Percentiles rank a stretch among this genome's conserved stretches.
Evolutionary conservation across 2,329 filamentous ascomycete species (phyloP).

Genomic region (Pseudogymnoascus sp.): DNA sequence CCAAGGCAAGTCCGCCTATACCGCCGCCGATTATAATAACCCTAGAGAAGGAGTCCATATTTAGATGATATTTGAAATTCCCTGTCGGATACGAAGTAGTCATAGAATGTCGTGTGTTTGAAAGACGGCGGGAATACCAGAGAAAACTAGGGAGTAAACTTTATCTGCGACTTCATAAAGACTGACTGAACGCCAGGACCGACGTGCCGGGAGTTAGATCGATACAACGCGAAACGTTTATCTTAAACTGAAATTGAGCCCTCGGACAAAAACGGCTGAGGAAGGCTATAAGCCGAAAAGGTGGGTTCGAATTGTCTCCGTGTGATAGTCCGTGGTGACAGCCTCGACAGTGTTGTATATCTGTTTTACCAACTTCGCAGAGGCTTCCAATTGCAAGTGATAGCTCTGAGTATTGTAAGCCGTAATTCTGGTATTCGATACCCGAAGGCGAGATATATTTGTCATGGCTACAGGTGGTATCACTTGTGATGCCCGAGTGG

Average conservation of each 20-base stretch:
- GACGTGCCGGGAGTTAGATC: background rate
- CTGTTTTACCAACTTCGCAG: background rate
- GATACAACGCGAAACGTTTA: background rate
- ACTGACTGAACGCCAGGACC: background rate
- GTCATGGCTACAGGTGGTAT: background rate
- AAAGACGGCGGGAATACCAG: background rate
- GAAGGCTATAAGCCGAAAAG: background rate
- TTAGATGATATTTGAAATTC: background rate
- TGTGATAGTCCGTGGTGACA: background rate
- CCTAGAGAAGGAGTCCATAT: background rate
- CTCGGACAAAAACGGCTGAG: background rate
- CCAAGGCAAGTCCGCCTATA: slow-evolving; percentile 30
- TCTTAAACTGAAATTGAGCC: background rate
- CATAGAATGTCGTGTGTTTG: background rate
- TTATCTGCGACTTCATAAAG: background rate
- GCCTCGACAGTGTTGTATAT: background rate
- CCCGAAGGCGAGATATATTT: background rate
- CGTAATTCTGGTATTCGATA: background rate
- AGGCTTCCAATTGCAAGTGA: background rate
- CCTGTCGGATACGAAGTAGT: background rate
- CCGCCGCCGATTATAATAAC: slow-evolving; percentile 32
- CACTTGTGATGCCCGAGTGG: background rate
- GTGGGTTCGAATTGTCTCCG: background rate
- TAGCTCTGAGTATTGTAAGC: background rate
- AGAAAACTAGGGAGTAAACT: background rate